Evolutionary conservation across 2,329 filamentous ascomycete species (phyloP).

Genomic region (Pyrenochaeta sp.): DNA sequence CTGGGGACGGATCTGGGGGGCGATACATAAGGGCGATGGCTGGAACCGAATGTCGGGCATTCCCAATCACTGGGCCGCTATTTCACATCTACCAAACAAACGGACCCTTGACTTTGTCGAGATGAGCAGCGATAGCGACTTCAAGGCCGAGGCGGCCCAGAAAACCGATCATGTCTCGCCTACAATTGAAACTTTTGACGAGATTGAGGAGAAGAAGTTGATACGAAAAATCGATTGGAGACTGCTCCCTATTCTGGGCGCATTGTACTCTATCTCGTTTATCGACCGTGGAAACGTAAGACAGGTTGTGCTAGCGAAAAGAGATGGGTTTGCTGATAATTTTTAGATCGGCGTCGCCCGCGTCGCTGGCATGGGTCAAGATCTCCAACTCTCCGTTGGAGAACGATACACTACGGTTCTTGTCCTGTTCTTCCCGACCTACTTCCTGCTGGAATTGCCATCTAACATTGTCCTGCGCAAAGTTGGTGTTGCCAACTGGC

Average conservation of each 20-base stretch:
- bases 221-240: conserved; percentile 46
- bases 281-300: conserved; percentile 46
- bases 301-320: not conserved
- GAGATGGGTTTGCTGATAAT: not conserved
- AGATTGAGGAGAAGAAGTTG: conserved; percentile 26
- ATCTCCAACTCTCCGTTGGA: conserved; percentile 29
- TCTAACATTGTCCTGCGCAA: conserved; percentile 33
- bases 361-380: conserved; percentile 35
- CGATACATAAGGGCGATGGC: too few relatives aligned
- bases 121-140: too few relatives aligned
- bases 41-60: too few relatives aligned
- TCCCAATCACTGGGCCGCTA: too few relatives aligned
- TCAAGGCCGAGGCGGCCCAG: too few relatives aligned
- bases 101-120: too few relatives aligned
- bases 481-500: conserved; percentile 37
- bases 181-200: conserved; percentile 20
- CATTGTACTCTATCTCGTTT: conserved; percentile 48
- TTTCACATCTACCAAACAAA: too few relatives aligned
- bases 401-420: conserved; percentile 34
- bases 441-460: conserved; percentile 31
- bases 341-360: conserved; percentile 31
- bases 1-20: too few relatives aligned
- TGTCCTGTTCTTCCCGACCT: conserved; percentile 37
- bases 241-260: conserved; percentile 49
- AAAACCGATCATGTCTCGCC: too few relatives aligned